Evolutionary conservation across 306 rosid genomes (phyloP).

Genomic region (Casuarina cunninghamiana): DNA sequence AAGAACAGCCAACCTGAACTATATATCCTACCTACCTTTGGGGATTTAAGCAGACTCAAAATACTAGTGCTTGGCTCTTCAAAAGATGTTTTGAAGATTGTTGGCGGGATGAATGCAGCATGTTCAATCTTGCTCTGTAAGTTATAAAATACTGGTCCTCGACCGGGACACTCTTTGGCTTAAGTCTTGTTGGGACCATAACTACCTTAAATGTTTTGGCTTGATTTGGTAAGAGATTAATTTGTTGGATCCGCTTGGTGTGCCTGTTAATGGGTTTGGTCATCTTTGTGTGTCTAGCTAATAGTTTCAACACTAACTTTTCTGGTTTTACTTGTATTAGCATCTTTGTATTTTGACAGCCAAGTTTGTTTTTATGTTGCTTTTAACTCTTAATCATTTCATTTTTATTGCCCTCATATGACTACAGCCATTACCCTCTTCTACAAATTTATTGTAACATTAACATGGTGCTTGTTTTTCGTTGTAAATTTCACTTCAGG

Average conservation of each 20-base stretch:
- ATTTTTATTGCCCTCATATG: constrained; percentile 4
- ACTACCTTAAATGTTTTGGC: no score
- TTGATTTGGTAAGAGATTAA: no score
- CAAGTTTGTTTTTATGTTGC: constrained; percentile 7
- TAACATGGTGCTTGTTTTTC: constrained; percentile 13
- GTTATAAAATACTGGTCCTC: no score
- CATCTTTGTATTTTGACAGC: constrained; percentile 20
- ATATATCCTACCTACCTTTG: not conserved
- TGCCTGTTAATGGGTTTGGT: no score
- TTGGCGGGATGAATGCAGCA: not conserved
- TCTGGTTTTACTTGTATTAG: not conserved
- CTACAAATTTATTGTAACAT: constrained; percentile 18
- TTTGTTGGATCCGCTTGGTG: no score
- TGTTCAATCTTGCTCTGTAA: not conserved
- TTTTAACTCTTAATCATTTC: constrained; percentile 1
- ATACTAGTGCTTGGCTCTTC: not conserved
- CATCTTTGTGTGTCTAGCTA: not conserved
- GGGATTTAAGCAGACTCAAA: not conserved
- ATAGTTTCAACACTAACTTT: not conserved
- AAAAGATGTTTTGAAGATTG: not conserved
- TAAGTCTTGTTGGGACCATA: no score
- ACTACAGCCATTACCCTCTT: constrained; percentile 4
- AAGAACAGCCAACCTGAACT: not conserved
- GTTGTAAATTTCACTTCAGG: constrained; percentile 47
- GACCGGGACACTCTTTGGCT: no score